Percentiles rank a stretch among this genome's conserved stretches.
Evolutionary conservation across 2,329 filamentous ascomycete genomes (phyloP).

Genomic region (Fusarium oxysporum): DNA sequence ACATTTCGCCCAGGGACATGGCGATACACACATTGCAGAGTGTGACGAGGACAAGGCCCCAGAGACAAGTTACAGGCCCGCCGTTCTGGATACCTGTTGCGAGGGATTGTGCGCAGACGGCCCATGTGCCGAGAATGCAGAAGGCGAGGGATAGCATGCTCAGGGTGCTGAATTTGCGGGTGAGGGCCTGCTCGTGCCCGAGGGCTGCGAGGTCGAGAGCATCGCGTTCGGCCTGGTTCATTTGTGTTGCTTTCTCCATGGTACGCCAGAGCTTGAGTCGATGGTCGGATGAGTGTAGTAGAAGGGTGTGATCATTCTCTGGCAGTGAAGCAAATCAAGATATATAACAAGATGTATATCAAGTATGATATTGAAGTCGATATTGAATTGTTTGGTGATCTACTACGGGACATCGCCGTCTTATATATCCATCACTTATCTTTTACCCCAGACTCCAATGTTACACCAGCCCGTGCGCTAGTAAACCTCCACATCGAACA

Average conservation of each 20-base stretch:
- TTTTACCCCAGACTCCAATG: slow-evolving; percentile 22
- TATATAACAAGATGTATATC: not conserved
- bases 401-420: not conserved
- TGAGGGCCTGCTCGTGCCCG: slow-evolving; percentile 53
- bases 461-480: slow-evolving; percentile 7
- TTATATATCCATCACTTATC: slow-evolving; percentile 32
- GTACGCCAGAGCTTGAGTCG: slow-evolving; percentile 38
- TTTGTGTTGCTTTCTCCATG: slow-evolving; percentile 37
- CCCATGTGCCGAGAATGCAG: slow-evolving; percentile 68
- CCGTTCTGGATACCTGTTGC: slow-evolving; percentile 63
- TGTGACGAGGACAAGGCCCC: slow-evolving; percentile 64
- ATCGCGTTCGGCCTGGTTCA: slow-evolving; percentile 39
- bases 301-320: slow-evolving; percentile 36
- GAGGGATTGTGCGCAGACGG: slow-evolving; percentile 63
- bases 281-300: slow-evolving; percentile 11
- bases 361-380: not conserved
- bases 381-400: not conserved
- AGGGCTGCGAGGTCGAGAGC: slow-evolving; percentile 53
- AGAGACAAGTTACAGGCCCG: slow-evolving; percentile 64
- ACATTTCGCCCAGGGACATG: slow-evolving; percentile 65
- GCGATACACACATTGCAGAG: slow-evolving; percentile 64
- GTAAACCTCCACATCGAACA: slow-evolving; percentile 10
- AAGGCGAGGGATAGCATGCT: slow-evolving; percentile 69
- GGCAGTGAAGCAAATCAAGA: not conserved
- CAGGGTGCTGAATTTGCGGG: slow-evolving; percentile 62